Evolutionary conservation across 2,329 filamentous ascomycete genomes (phyloP).

Genomic region (Scolecobasidium constrictum): DNA sequence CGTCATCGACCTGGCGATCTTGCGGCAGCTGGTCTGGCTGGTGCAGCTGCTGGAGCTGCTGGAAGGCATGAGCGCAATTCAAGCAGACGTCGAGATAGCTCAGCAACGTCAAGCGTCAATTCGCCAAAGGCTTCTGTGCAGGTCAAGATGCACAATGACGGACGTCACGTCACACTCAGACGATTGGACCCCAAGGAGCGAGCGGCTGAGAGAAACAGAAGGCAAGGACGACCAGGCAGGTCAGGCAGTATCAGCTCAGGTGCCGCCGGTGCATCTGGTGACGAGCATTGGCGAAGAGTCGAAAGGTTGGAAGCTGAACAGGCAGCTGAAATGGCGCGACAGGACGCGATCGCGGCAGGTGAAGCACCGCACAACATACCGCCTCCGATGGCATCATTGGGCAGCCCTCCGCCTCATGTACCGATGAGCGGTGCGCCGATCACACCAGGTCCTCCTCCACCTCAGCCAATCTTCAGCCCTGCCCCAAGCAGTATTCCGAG

Average conservation of each 20-base stretch:
- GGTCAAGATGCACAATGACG: slow-evolving; percentile 54
- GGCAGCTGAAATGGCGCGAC: slow-evolving; percentile 1
- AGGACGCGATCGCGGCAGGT: background rate
- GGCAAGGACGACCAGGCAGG: slow-evolving; percentile 26
- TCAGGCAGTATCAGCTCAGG: slow-evolving; percentile 29
- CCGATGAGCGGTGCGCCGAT: slow-evolving; percentile 17
- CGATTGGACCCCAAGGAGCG: slow-evolving; percentile 52
- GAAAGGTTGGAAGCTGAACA: slow-evolving; percentile 21
- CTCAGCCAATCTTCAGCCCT: slow-evolving; percentile 8
- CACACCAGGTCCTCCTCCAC: slow-evolving; percentile 16
- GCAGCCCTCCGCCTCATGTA: slow-evolving; percentile 15
- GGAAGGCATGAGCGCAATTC: slow-evolving; percentile 13
- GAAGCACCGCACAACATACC: slow-evolving; percentile 17
- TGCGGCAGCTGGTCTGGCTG: slow-evolving; percentile 16
- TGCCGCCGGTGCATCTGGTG: slow-evolving; percentile 17
- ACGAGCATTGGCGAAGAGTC: slow-evolving; percentile 28
- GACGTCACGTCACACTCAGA: slow-evolving; percentile 51
- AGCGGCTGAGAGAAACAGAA: slow-evolving; percentile 45
- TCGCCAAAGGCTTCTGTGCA: slow-evolving; percentile 54
- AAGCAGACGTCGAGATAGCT: slow-evolving; percentile 19
- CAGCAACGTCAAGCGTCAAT: slow-evolving; percentile 30
- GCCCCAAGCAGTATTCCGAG: background rate
- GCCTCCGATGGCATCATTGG: slow-evolving; percentile 14
- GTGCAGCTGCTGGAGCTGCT: slow-evolving; percentile 14
- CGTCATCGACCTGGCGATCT: slow-evolving; percentile 17